Evolutionary conservation across 345 rosid genomes (phyloP), one percentile per base, ranked within the genome.

Genomic region (Mercurialis annua): DNA sequence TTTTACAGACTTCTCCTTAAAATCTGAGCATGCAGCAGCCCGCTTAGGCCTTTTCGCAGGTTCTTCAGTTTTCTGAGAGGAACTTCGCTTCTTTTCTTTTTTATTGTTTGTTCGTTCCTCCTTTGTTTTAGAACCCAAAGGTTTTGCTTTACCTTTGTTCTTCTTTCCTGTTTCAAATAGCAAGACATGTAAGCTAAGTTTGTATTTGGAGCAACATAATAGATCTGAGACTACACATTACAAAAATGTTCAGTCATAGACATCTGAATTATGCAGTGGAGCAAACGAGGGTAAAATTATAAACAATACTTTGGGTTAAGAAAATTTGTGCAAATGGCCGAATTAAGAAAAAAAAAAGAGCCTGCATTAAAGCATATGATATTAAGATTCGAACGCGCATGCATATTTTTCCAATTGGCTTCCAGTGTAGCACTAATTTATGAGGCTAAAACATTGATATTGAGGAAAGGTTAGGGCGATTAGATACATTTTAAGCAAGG

Each of bases 21-120:
- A 85, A 78, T 81, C 56, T 6, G 76, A 65, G 65, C 91, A 84
- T 7, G 98, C 97, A 4, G 95, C 98, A 58, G 90, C 88, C 30
- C 98, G 78, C 86, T 26, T 88, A 0, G 92, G 93, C 66, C 86
- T 81, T 80, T 76, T 86, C 24, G 74, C 68, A 2, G 57, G 55
- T 16, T 68, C 49, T 23, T 79, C 80, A 6, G 40, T 51, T 57
- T 29, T 71, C 58, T 76, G 78, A 5, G 80, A 52, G 36, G 67
- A 40, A 21, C 20, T 52, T 70, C 81, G 70, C 77, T 84, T 81
- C 76, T 72, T 71, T 20, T 26, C 47, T 44, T 62, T 70, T 31
- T 17, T 44, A 46, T 42, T 70, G 29, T 62, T 43, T 15, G 2
- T 24, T 21, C 40, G 18, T 53, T 53, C 62, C 44, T 70, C 61